Evolutionary conservation across 495 filamentous ascomycete species (phyloP), one percentile per base, ranked within the genome.

Genomic region (Xanthoparmelia taractica): DNA sequence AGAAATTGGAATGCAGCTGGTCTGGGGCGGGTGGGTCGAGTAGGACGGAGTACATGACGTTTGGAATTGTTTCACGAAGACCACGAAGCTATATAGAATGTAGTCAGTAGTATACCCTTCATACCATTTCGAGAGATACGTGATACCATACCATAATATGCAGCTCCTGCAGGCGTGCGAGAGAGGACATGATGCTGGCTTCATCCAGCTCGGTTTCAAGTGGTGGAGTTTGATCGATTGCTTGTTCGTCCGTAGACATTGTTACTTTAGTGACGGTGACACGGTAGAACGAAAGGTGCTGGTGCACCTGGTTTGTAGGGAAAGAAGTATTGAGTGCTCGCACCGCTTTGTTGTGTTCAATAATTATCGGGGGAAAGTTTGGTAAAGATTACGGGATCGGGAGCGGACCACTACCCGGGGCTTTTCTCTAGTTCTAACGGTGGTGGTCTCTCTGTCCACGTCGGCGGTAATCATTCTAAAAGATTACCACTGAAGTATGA

Each of bases 1-100:
- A 43, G 57, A 68, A 73, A 20, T 64, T 57, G 7, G 36, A 58
- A 50, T 70, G 64, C 23, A 70, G 61, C 29, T 67, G 68, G 38
- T 70, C 69, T 31, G 69, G 69, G 8, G 41, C 33, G 20, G 29
- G 23, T 20, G 70, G 61, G 36, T 59, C 60, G 33, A 64, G 20
- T 13, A 70, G 67, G 64, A 70, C 47, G 7, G 69, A 63, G 29
- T 68, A 48, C 40, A 70, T 62, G 17, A 70, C 52, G n/a, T 52
- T 63, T 3, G 69, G 67, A 18, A 70, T 59, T 10, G 67, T 62
- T 57, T 67, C 60, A 17, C 69, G 66, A 43, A 70, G 61, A 10
- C 56, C 38, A 13, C 66, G 64, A 61, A 70, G 69, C 64, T 68
- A 29, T 4, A 56, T 8, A 12, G 15, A 18, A 40, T 23, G 15